Base-by-base conservation (phyloP, 73 alveolate species). In the Paramecium sexaurelia region DNA sequence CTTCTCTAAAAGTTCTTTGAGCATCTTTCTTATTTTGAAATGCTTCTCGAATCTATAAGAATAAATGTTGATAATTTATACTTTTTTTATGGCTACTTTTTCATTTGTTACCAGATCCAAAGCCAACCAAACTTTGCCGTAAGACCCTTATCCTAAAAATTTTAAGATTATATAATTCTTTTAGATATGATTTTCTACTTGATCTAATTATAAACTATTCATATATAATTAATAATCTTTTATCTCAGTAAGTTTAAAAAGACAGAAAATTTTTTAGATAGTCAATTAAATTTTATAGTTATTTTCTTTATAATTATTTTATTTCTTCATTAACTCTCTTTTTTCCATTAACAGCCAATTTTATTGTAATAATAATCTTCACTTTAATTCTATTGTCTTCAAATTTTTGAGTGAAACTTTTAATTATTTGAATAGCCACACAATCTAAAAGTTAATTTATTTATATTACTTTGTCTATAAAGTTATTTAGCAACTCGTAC, bases 261-360 rank as follows among this genome's bases (percentile, higher is more conserved):
- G 3, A 8, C 15, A 17, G 29, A 19, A 13, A n/a, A 15, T 10
- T 8, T 4, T 17, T 2, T 10, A 51, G 6, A 51, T 51, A 51
- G 33, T 15, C 35, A 17, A 15, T 1, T 3, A 17, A 51, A 17
- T 6, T 51, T 6, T 51, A 17, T 51, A 51, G 3, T 51, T 51
- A 51, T 51, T 17, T 51, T n/a, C 32, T 17, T 17, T 51, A 51
- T 51, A 26, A 51, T 51, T 51, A 51, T 51, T 51, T 66, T 66
- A 66, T 66, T 47, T 66, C 84, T 11, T 66, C 84, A 10, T 66
- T 27, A 47, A 66, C 45, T 66, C 84, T 66, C 84, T 26, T 66
- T 33, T 66, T 66, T 66, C 84, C 84, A 27, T 66, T 47, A 32
- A 47, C 51, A 32, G 84, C 24, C 84, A 66, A 43, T 66, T 66